Conservation (phyloP, 2,329 filamentous ascomycete genomes). For the Curvularia sp. region DNA sequence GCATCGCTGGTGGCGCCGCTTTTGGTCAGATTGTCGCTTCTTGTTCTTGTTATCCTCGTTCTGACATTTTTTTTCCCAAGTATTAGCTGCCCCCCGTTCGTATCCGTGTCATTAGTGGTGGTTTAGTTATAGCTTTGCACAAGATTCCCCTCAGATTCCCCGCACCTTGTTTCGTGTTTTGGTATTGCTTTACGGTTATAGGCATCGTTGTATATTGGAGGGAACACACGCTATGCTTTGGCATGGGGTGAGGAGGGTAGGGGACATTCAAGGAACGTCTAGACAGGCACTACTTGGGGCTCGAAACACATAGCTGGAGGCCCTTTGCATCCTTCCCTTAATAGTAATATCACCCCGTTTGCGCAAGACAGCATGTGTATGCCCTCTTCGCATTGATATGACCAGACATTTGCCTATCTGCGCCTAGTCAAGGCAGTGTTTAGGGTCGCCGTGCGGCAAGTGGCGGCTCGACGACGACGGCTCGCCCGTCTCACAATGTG, state of each 20-base stretch:
- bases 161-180: slow-evolving; percentile 18
- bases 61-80: slow-evolving; percentile 21
- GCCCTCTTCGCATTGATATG: neutral
- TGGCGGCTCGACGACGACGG: slow-evolving; percentile 7
- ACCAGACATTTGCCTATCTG: slow-evolving; percentile 1
- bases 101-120: slow-evolving; percentile 29
- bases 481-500: slow-evolving; percentile 23
- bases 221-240: slow-evolving; percentile 20
- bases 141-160: slow-evolving; percentile 39
- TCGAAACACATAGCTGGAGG: slow-evolving; percentile 24
- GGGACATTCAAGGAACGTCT: slow-evolving; percentile 15
- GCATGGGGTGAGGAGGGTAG: slow-evolving; percentile 12
- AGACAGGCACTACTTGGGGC: slow-evolving; percentile 18
- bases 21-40: slow-evolving; percentile 25
- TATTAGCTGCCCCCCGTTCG: slow-evolving; percentile 19
- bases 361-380: slow-evolving; percentile 5
- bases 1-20: slow-evolving; percentile 35
- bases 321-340: slow-evolving; percentile 32
- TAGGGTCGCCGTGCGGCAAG: slow-evolving; percentile 2
- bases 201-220: slow-evolving; percentile 30
- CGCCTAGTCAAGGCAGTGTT: slow-evolving; percentile 3
- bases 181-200: slow-evolving; percentile 19
- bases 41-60: slow-evolving; percentile 11
- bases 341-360: slow-evolving; percentile 39
- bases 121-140: slow-evolving; percentile 33